Evolutionary conservation across 108 stramenopile genomes (phyloP).

Genomic region (Nitzschia palea): DNA sequence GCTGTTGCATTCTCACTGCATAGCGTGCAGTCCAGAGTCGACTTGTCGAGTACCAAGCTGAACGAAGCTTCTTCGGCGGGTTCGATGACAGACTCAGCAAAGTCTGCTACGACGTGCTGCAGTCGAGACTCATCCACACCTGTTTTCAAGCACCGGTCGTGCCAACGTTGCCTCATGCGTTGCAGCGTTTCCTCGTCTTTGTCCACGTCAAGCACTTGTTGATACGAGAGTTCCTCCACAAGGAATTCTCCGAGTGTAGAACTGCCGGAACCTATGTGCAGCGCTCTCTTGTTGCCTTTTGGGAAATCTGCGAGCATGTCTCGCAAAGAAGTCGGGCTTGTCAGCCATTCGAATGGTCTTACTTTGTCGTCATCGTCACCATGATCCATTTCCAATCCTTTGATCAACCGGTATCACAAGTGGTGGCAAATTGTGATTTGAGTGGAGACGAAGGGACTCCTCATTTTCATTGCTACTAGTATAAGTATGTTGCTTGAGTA

Average conservation of each 20-base stretch:
- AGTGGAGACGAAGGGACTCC: no score
- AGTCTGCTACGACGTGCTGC: constrained; percentile 18
- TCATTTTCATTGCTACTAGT: no score
- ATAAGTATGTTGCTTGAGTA: no score
- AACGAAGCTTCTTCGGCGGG: constrained; percentile 35
- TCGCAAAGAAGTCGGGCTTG: constrained; percentile 39
- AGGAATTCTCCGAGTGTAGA: constrained; percentile 75
- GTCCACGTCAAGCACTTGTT: constrained; percentile 69
- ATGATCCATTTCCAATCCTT: no score
- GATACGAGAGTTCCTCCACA: constrained; percentile 36
- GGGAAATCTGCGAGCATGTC: constrained; percentile 11
- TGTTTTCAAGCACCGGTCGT: background rate
- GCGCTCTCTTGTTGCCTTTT: constrained; percentile 18
- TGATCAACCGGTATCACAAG: no score
- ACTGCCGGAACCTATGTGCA: constrained; percentile 82
- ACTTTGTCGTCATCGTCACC: background rate
- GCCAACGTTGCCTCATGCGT: constrained; percentile 67
- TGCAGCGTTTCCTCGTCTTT: constrained; percentile 53
- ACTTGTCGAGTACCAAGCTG: constrained; percentile 80
- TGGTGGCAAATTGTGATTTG: no score
- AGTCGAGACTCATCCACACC: background rate
- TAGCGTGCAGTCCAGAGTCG: constrained; percentile 79
- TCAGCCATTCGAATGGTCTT: constrained; percentile 62
- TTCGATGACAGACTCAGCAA: constrained; percentile 29
- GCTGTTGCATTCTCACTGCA: constrained; percentile 68